Conservation (phyloP, 1,284 basidiomycete species). For the Ganoderma multipileum region DNA sequence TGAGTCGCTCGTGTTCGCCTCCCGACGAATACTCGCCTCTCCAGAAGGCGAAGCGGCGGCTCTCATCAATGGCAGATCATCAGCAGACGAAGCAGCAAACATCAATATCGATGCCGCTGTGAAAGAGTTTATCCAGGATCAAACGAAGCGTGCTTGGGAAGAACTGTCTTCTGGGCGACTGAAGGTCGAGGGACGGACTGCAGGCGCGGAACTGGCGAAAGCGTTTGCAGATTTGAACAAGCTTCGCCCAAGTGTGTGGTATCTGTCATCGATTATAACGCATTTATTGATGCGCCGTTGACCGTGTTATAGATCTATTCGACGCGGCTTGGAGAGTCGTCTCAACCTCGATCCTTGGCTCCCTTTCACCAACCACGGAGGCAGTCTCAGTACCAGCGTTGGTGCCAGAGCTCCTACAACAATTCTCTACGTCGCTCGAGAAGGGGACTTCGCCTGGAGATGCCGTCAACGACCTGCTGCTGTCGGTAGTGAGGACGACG, state of each 20-base stretch:
- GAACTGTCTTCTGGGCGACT: slow-evolving; percentile 51
- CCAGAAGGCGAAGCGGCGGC: slow-evolving; percentile 27
- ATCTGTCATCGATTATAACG: slow-evolving; percentile 4
- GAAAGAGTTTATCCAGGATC: slow-evolving; percentile 48
- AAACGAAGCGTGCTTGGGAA: slow-evolving; percentile 57
- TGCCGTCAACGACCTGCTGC: slow-evolving; percentile 35
- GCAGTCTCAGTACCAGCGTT: slow-evolving; percentile 43
- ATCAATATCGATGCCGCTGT: slow-evolving; percentile 29
- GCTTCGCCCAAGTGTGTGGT: slow-evolving; percentile 49
- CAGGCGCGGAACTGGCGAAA: slow-evolving; percentile 52
- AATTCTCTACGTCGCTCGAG: slow-evolving; percentile 45
- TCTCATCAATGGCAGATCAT: slow-evolving; percentile 15
- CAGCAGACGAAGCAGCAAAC: background rate
- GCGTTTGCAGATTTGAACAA: slow-evolving; percentile 50
- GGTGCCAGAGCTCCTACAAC: slow-evolving; percentile 51
- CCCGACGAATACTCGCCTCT: slow-evolving; percentile 46
- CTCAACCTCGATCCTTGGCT: slow-evolving; percentile 34
- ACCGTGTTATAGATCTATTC: slow-evolving; percentile 43
- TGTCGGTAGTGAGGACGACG: slow-evolving; percentile 38
- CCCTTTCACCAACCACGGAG: slow-evolving; percentile 25
- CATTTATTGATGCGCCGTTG: slow-evolving; percentile 36
- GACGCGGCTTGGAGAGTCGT: slow-evolving; percentile 53
- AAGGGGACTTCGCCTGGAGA: slow-evolving; percentile 36
- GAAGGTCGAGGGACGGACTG: slow-evolving; percentile 53
- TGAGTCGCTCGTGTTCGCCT: slow-evolving; percentile 72